Evolutionary conservation across 1,284 basidiomycete genomes (phyloP).

Genomic region (Ceratobasidium sp.): DNA sequence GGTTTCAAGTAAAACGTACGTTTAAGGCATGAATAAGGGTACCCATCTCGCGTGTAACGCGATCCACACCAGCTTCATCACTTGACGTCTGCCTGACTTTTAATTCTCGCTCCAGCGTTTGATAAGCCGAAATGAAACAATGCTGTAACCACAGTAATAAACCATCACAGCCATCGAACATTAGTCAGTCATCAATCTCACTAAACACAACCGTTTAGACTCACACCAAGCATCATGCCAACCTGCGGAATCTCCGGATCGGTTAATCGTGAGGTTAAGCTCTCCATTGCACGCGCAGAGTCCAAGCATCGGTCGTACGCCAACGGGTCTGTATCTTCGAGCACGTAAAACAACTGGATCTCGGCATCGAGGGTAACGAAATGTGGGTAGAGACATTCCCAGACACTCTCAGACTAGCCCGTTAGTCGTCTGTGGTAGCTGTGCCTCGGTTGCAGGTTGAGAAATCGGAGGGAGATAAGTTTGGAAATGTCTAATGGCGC

Average conservation of each 20-base stretch:
- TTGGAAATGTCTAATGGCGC: slow-evolving; percentile 20
- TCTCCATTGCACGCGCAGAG: slow-evolving; percentile 3
- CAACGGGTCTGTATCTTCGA: slow-evolving; percentile 6
- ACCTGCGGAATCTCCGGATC: slow-evolving; percentile 6
- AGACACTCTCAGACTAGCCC: slow-evolving; percentile 28
- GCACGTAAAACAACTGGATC: slow-evolving; percentile 24
- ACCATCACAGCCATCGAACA: too few species aligned
- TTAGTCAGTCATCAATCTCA: background rate
- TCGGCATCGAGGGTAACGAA: slow-evolving; percentile 22
- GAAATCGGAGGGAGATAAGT: background rate
- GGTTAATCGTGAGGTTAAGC: background rate
- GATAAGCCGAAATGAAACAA: slow-evolving; percentile 16
- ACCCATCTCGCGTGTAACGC: background rate
- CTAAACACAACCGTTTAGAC: background rate
- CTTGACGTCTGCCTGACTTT: background rate
- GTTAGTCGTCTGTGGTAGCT: background rate
- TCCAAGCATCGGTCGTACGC: background rate
- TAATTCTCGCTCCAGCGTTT: slow-evolving; percentile 9
- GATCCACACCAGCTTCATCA: slow-evolving; percentile 9
- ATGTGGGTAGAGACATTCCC: slow-evolving; percentile 27
- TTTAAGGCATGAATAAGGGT: slow-evolving; percentile 1
- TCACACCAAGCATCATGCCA: slow-evolving; percentile 29
- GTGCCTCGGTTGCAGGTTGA: background rate
- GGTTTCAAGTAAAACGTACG: background rate
- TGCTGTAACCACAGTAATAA: slow-evolving; percentile 1